Base-by-base conservation (phyloP, 176 grass and related monocot genomes). In the Dactylis glomerata region DNA sequence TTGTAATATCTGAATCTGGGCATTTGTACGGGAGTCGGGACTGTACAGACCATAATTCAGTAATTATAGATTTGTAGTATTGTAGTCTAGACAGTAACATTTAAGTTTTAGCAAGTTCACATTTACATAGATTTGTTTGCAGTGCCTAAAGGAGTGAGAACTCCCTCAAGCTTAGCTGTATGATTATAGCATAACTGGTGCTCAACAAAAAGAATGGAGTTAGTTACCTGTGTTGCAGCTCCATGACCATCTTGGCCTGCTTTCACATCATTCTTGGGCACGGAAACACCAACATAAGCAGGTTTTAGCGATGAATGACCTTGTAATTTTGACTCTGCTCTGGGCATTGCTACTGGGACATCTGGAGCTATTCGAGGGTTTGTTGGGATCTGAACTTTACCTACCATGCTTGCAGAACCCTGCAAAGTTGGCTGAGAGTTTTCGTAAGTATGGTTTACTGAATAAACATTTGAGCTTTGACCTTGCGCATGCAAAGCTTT, bases 311-410 rank as follows among this genome's bases (percentile, higher is more conserved):
- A 49, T 88, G 74, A 84, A 84, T 61, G 79, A 82, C 20, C 65
- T 83, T 69, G 57, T 20, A 81, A 85, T 92, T 81, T 85, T 55
- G 77, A 84, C 22, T 91, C 84, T 16, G 51, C 63, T 83, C 91
- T 91, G 10, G 66, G 58, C 2, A 77, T 82, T 68, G 70, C 82
- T 34, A 81, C 72, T 23, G 83, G 65, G 77, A 92, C 45, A 87
- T 71, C 73, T 86, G 88, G 80, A 80, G 92, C 79, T 86, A 97
- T 97, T 87, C 76, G 92, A 91, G 95, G 95, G 54, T 94, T 91
- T 82, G 89, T 93, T 78, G 79, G 82, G 30, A 94, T 89, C 82
- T 94, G 95, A 78, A 88, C 59, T 88, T 94, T 94, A 77, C 75
- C 91, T 88, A 92, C 75, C 88, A 84, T 75, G 23, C 23, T 72